Evolutionary conservation across 129 eudicot species (phyloP).

Genomic region (Calendula officinalis): DNA sequence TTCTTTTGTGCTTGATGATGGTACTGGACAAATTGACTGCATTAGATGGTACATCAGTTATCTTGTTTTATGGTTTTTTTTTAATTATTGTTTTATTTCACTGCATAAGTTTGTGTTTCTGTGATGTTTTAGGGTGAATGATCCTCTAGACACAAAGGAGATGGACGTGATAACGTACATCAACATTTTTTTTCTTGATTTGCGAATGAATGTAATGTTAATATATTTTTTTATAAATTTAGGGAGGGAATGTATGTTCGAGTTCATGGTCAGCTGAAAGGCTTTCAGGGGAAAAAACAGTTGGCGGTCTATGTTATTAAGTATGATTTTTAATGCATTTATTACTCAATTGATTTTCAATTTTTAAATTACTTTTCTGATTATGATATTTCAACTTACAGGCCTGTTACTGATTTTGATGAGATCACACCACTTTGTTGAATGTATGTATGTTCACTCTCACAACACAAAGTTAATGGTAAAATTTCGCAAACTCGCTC

Average conservation of each 20-base stretch:
- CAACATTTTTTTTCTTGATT: background rate
- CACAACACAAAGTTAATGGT: conserved; percentile 60
- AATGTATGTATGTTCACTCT: conserved; percentile 65
- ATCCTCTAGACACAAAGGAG: conserved; percentile 63
- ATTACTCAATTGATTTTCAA: conserved; percentile 3
- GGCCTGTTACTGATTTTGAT: conserved; percentile 73
- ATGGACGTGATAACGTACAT: conserved; percentile 59
- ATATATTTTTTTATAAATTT: background rate
- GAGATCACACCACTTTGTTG: conserved; percentile 79
- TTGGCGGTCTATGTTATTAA: conserved; percentile 68
- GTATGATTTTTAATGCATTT: conserved; percentile 33
- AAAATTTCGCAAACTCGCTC: conserved; percentile 12
- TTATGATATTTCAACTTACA: conserved; percentile 31
- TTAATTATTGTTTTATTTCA: background rate
- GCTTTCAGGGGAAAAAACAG: conserved; percentile 84
- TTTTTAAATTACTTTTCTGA: background rate
- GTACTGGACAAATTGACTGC: conserved; percentile 80
- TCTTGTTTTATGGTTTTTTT: background rate
- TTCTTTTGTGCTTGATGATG: conserved; percentile 76
- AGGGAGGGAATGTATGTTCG: conserved; percentile 85
- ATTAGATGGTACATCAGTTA: conserved; percentile 55
- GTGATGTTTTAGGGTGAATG: conserved; percentile 63
- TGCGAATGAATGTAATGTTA: background rate
- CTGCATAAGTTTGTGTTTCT: conserved; percentile 17
- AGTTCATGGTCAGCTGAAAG: conserved; percentile 79